phyloP scores from a whole-genome alignment of 1,284 basidiomycete genomes.

The Naganishia cerealis region DNA sequence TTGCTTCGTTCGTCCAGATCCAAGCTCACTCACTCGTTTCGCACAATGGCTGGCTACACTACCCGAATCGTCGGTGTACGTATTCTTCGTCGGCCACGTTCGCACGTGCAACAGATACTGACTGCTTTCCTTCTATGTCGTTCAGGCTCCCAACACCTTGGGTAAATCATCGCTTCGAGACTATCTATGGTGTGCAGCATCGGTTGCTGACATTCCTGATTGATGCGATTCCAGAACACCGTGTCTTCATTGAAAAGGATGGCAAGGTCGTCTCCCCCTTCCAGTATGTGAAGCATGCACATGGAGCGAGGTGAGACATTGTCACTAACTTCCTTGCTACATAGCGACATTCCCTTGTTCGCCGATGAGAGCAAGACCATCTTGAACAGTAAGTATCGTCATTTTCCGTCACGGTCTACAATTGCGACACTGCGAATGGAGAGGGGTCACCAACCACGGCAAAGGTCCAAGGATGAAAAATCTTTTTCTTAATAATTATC shows the following conservation, averaged over 20 bases:
- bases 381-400: slow-evolving; percentile 68
- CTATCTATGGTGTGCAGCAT: not conserved
- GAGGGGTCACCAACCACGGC: not conserved
- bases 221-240: slow-evolving; percentile 68
- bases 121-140: not conserved
- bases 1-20: not conserved
- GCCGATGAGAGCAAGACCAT: slow-evolving; percentile 88
- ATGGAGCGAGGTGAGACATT: not conserved
- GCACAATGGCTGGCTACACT: slow-evolving; percentile 33
- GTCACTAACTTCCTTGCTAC: not conserved
- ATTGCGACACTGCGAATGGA: not conserved
- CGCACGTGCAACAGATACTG: too few species aligned
- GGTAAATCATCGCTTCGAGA: slow-evolving; percentile 59
- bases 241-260: slow-evolving; percentile 87
- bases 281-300: slow-evolving; percentile 58
- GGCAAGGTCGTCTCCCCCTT: slow-evolving; percentile 83
- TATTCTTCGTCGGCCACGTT: not conserved
- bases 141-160: slow-evolving; percentile 78
- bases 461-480: slow-evolving; percentile 15
- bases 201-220: slow-evolving; percentile 29
- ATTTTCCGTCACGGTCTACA: not conserved
- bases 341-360: slow-evolving; percentile 85
- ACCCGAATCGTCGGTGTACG: slow-evolving; percentile 38
- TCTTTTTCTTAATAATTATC: slow-evolving; percentile 20
- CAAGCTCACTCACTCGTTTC: slow-evolving; percentile 7